Conservation (phyloP, 2,329 filamentous ascomycete species). For the Trichoderma breve region DNA sequence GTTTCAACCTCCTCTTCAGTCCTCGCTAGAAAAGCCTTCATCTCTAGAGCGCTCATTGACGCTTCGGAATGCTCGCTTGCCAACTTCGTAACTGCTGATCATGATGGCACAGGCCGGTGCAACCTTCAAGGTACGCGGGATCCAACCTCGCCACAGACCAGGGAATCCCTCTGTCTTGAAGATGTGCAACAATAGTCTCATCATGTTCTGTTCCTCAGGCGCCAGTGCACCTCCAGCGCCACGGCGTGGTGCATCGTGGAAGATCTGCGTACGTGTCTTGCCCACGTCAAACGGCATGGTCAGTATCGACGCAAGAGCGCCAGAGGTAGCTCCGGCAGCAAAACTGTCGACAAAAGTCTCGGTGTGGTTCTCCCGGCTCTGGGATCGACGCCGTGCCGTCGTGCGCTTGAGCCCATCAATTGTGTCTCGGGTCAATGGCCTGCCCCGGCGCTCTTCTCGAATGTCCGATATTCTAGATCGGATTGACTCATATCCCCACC, state of each 20-base stretch:
- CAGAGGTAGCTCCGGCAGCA: slow-evolving; percentile 77
- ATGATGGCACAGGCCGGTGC: slow-evolving; percentile 97
- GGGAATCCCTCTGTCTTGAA: slow-evolving; percentile 77
- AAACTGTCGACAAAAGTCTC: slow-evolving; percentile 88
- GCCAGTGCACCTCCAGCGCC: slow-evolving; percentile 38
- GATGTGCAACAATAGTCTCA: slow-evolving; percentile 83
- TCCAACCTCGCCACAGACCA: slow-evolving; percentile 89
- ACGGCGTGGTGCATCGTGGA: slow-evolving; percentile 51
- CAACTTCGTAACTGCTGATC: slow-evolving; percentile 97
- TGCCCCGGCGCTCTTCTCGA: slow-evolving; percentile 53
- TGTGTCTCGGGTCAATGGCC: slow-evolving; percentile 33
- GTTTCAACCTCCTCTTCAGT: not conserved
- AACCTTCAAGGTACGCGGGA: slow-evolving; percentile 87
- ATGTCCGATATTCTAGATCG: slow-evolving; percentile 68
- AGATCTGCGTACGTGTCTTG: slow-evolving; percentile 90
- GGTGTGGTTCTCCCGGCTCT: slow-evolving; percentile 66
- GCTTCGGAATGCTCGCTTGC: slow-evolving; percentile 79
- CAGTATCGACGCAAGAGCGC: slow-evolving; percentile 78
- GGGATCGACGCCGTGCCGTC: slow-evolving; percentile 51
- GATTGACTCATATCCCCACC: slow-evolving; percentile 93
- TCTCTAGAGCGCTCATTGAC: slow-evolving; percentile 58
- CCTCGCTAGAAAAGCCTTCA: not conserved
- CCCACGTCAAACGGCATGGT: slow-evolving; percentile 97
- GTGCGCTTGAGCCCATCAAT: slow-evolving; percentile 37
- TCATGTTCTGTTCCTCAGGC: slow-evolving; percentile 77